Evolutionary conservation across 805 yeast species (phyloP), one percentile per base, ranked within the genome.

Genomic region (Wickerhamiella azyma): DNA sequence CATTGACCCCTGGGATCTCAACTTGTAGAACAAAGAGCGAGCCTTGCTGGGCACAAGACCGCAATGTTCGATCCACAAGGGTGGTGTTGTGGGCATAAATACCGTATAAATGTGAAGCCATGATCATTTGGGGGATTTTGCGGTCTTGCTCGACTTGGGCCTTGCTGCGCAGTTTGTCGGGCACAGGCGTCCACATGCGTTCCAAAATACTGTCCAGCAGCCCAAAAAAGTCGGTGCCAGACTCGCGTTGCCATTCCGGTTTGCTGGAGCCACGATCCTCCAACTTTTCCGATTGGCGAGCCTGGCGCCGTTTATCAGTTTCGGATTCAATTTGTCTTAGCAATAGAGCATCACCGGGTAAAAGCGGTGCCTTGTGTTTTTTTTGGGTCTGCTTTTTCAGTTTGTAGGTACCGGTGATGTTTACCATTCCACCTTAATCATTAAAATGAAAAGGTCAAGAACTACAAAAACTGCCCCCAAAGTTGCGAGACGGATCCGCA

Each of bases 31-130:
- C 38, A 16, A 65, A 46, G 6, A 65, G 45, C 9, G 32, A 30
- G 4, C 65, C 65, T 2, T 37, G 40, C n/a, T n/a, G n/a, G n/a
- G n/a, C n/a, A 13, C 53, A 53, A 18, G 48, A 36, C 19, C 48
- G 52, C 7, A 66, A 39, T 26, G 55, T 61, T 1, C 65, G 59
- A 40, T 66, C 70, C 1, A 67, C 59, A 18, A 48, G 51, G 2
- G 70, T 66, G 2, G 66, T 57, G n/a, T 55, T 48, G 16, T 51
- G 48, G 1, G 65, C 61, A 46, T 54, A 63, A 2, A 66, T 50
- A 2, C 68, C 65, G 44, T 64, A 60, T 13, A 66, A 42, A 30
- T 65, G 68, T 13, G 58, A 56, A 9, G 58, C 48, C 48, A 56
- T 52, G 10, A 59, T 65, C 26, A 60, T 42, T 6, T 59, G 60